A percentile compares a stretch with the other conserved stretches of the same genome.
Evolutionary conservation across 441 rosid species (phyloP).

Genomic region (Euphorbia corollata): DNA sequence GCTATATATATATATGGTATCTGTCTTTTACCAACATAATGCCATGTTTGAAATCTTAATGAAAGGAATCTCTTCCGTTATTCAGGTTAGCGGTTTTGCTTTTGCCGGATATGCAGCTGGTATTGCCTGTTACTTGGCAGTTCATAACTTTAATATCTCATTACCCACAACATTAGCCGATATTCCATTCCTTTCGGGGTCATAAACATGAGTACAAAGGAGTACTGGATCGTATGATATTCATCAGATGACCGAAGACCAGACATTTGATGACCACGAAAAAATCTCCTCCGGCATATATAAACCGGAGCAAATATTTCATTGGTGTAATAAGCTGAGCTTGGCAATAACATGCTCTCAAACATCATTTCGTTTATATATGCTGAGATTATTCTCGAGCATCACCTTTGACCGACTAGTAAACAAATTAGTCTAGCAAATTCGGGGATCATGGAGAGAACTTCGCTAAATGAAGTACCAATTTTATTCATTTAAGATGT

Average conservation of each 20-base stretch:
- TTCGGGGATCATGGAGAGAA: background rate
- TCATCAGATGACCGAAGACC: background rate
- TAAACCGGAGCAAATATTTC: background rate
- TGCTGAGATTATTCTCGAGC: background rate
- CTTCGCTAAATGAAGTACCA: background rate
- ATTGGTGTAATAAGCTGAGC: background rate
- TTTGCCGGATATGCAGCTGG: slow-evolving; percentile 93
- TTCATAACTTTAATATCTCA: slow-evolving; percentile 40
- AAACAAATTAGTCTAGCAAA: background rate
- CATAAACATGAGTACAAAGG: slow-evolving; percentile 25
- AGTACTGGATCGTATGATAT: slow-evolving; percentile 10
- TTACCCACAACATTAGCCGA: slow-evolving; percentile 69
- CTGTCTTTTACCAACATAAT: background rate
- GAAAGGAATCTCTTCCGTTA: slow-evolving; percentile 6
- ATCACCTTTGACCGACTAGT: background rate
- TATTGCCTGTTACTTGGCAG: slow-evolving; percentile 62
- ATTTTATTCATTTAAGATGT: background rate
- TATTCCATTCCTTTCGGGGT: slow-evolving; percentile 63
- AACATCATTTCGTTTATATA: no score
- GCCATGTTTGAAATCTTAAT: background rate
- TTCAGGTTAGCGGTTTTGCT: slow-evolving; percentile 87
- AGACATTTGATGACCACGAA: background rate
- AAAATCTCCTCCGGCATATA: background rate
- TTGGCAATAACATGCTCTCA: background rate
- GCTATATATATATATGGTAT: background rate